These are phyloP conservation scores for Microthlaspi erraticum DNA, from an alignment of 345 rosid species.

Conservation along the genomic window DNA sequence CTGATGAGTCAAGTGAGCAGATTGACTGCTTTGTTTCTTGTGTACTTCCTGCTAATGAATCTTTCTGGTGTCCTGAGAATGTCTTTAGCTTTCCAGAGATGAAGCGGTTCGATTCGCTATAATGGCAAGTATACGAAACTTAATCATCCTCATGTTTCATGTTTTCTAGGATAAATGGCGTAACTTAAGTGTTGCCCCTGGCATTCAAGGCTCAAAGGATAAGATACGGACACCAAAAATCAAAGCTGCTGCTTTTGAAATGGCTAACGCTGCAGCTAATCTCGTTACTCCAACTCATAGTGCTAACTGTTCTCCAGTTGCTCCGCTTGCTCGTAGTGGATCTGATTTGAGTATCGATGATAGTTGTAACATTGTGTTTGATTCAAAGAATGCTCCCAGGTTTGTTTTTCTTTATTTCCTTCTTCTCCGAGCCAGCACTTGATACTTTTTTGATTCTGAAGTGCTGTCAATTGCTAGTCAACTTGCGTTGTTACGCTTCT, in stretches of 20 bases:
- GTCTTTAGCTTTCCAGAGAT: too few relatives aligned
- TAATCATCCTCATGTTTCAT: constrained; percentile 26
- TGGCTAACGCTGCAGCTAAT: constrained; percentile 43
- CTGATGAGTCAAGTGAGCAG: neutral
- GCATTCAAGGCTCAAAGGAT: constrained; percentile 63
- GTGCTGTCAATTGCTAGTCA: constrained; percentile 17
- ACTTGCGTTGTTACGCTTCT: constrained; percentile 17
- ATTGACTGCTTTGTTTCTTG: constrained; percentile 17
- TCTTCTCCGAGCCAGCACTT: constrained; percentile 41
- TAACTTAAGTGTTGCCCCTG: constrained; percentile 64
- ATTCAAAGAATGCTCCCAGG: constrained; percentile 49
- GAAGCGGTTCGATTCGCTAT: too few relatives aligned
- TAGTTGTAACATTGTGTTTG: constrained; percentile 19
- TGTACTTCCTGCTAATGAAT: neutral
- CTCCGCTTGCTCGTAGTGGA: constrained; percentile 23
- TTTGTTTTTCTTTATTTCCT: constrained; percentile 22
- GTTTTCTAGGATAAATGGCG: constrained; percentile 79
- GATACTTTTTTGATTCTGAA: constrained; percentile 36
- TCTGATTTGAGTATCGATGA: constrained; percentile 45
- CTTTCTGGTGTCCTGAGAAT: neutral
- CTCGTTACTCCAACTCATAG: constrained; percentile 20
- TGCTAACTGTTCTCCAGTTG: constrained; percentile 32
- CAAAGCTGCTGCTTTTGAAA: constrained; percentile 48
- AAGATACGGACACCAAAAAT: constrained; percentile 55
- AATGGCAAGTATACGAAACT: too few relatives aligned